Conservation (phyloP, 257 asterid genomes). For the Salvia rosmarinus region DNA sequence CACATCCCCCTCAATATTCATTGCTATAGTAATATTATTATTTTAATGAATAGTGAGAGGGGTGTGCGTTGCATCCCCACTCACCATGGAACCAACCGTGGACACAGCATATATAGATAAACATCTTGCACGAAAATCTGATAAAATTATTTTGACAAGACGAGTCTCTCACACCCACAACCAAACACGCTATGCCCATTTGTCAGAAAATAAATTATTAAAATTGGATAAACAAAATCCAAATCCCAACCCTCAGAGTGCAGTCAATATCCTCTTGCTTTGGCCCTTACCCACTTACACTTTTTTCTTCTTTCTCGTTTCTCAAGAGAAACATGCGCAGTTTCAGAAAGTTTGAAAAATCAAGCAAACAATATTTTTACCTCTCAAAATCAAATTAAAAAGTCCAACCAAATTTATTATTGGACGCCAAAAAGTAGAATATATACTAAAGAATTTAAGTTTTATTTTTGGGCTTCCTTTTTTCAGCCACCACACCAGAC, state of each 20-base stretch:
- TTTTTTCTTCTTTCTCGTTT: constrained; percentile 22
- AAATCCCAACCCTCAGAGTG: constrained; percentile 31
- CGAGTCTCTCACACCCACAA: neutral
- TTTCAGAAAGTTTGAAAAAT: constrained; percentile 1
- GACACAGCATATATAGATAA: neutral
- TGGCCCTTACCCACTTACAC: constrained; percentile 2
- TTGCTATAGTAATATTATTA: too few relatives aligned
- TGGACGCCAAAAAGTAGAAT: neutral
- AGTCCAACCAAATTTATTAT: neutral
- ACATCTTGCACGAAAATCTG: constrained; percentile 7
- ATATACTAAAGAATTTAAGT: neutral
- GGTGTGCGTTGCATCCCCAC: too few relatives aligned
- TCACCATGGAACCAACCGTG: too few relatives aligned
- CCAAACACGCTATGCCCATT: constrained; percentile 1
- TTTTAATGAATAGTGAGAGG: too few relatives aligned
- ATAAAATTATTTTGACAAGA: constrained; percentile 34
- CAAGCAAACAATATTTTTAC: neutral
- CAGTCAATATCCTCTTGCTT: constrained; percentile 33
- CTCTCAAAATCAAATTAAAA: neutral
- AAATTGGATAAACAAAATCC: neutral
- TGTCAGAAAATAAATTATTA: neutral
- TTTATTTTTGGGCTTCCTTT: neutral
- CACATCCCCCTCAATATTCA: too few relatives aligned
- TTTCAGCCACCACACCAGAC: constrained; percentile 8
- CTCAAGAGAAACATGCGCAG: constrained; percentile 31